Percentiles rank a stretch among this genome's conserved stretches.
phyloP scores from a whole-genome alignment of 768 basidiomycete genomes.

The Boletus reticulatus region DNA sequence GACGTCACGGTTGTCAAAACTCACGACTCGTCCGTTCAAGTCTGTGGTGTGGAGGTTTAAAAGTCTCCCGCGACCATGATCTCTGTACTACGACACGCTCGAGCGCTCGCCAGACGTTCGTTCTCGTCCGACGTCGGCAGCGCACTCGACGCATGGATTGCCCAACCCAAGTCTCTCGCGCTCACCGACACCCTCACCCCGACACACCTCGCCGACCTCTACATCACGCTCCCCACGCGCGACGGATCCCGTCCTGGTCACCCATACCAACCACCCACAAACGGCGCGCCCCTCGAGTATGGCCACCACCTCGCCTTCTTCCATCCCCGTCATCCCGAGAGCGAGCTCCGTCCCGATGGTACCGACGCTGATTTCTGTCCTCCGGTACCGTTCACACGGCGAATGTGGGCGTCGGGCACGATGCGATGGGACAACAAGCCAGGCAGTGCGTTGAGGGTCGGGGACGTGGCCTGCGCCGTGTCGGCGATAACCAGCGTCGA shows the following conservation, averaged over 20 bases:
- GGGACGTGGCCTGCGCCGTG: slow-evolving; percentile 47
- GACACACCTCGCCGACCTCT: slow-evolving; percentile 63
- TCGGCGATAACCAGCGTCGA: slow-evolving; percentile 50
- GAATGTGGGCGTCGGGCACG: slow-evolving; percentile 82
- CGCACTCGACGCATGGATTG: slow-evolving; percentile 54
- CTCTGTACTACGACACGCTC: background rate
- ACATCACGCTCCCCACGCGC: slow-evolving; percentile 69
- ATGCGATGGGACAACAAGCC: slow-evolving; percentile 54
- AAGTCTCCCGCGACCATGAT: background rate
- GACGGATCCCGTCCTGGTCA: slow-evolving; percentile 47
- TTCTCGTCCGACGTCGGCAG: slow-evolving; percentile 13
- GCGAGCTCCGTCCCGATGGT: slow-evolving; percentile 58
- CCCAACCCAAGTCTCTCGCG: slow-evolving; percentile 42
- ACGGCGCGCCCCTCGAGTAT: slow-evolving; percentile 44
- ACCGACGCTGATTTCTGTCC: slow-evolving; percentile 73
- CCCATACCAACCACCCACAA: slow-evolving; percentile 40
- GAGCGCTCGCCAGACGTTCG: background rate
- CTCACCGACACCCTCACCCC: slow-evolving; percentile 49
- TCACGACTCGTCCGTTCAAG: too few species aligned
- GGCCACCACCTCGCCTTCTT: slow-evolving; percentile 79
- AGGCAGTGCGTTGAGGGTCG: slow-evolving; percentile 47
- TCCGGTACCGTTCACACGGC: slow-evolving; percentile 65
- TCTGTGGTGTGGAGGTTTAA: too few species aligned
- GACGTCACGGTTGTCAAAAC: slow-evolving; percentile 14
- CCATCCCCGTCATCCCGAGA: slow-evolving; percentile 61